Base-by-base conservation (phyloP, 108 stramenopile species). In the Fragilaria crotonensis region DNA sequence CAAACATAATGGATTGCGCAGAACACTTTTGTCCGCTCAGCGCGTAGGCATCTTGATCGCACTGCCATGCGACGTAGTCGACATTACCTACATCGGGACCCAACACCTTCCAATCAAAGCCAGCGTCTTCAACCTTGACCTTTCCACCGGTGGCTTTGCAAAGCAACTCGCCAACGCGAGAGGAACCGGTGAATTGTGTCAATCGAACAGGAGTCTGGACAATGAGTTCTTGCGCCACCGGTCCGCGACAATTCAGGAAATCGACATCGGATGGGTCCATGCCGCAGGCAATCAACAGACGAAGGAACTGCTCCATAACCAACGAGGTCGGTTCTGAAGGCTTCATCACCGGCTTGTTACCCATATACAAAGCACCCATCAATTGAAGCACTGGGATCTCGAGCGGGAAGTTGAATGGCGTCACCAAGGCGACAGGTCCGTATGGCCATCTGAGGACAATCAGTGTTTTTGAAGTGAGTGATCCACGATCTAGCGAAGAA, bases 1-100 rank as follows among this genome's bases (percentile, higher is more conserved):
- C 72, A 72, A 99, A 97, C 32, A 95, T 73, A 41, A 96, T 94
- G 29, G 91, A 93, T 70, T 99, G 95, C 3, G 98, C 98, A 0
- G 94, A 95, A 67, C 98, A 99, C 84, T 99, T 99, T 78, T 99
- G 98, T 20, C 98, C 98, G 28, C 80, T 73, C 46, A 74, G 80
- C 3, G 95, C 96, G 68, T 98, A 98, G 20, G 98, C 98, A 75
- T 98, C 98, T 72, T 98, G 98, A 68, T 98, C 98, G 58, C 91
- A 96, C 64, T 89, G 87, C 93, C 93, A 96, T 28, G 95, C 95
- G 5, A 97, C 96, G 70, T 95, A 97, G 47, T 98, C 94, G 21
- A 94, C 77, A 66, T 96, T 76, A 18, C 54, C 72, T 1, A 93
- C 93, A 63, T 96, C 96, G 5, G 96, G 96, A 25, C 96, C 96